Evolutionary conservation across 148 eudicot species (phyloP).

Genomic region (Tetragonia tetragonoides): DNA sequence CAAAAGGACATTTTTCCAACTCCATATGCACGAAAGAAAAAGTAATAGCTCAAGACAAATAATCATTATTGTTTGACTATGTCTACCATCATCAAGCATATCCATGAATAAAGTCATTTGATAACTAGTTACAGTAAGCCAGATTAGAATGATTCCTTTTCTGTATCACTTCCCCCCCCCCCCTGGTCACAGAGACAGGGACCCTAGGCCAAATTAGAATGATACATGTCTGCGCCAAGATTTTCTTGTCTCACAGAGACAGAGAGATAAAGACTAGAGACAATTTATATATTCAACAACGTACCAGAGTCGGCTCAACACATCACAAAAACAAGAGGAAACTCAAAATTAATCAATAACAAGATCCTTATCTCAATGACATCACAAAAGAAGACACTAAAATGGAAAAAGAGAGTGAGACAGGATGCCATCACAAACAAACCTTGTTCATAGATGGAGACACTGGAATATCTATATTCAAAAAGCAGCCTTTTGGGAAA

Average conservation of each 20-base stretch:
- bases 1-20: not conserved
- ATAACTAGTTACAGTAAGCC: not conserved
- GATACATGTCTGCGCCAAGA: not conserved
- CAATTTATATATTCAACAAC: not conserved
- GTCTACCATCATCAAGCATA: not conserved
- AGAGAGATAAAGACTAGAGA: not conserved
- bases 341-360: not conserved
- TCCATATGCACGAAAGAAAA: not conserved
- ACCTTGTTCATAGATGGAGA: slow-evolving; percentile 78
- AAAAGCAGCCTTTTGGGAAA: slow-evolving; percentile 56
- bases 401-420: not conserved
- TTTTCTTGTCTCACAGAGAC: not conserved
- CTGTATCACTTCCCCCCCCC: not conserved
- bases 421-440: slow-evolving; percentile 9
- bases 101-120: not conserved
- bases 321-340: no score
- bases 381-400: not conserved
- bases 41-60: not conserved
- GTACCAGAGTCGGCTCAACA: no score
- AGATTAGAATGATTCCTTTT: no score
- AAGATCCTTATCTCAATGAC: not conserved
- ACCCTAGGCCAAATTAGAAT: not conserved
- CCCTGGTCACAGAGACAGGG: not conserved
- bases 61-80: not conserved
- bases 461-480: slow-evolving; percentile 58